A percentile compares a stretch with the other conserved stretches of the same genome.
Conservation (phyloP, 768 basidiomycete species). For the Russula foetens region DNA sequence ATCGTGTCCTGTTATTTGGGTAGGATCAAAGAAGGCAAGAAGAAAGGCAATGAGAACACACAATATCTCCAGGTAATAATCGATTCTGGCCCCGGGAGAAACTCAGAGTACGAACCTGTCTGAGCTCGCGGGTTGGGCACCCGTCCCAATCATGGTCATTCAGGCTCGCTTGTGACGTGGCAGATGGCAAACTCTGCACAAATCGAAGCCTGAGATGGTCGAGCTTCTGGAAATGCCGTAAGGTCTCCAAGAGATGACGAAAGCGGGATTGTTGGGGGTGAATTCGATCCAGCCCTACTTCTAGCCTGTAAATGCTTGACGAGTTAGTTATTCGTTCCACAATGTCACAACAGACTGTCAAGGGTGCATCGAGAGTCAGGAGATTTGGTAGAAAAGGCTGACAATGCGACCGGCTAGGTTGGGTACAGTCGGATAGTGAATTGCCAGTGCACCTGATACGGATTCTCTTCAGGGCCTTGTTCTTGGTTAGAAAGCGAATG, state of each 20-base stretch:
- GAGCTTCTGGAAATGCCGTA: not conserved
- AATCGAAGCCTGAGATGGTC: not conserved
- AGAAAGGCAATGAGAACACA: not conserved
- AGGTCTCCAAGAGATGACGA: not conserved
- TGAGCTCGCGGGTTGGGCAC: not conserved
- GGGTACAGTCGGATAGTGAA: not conserved
- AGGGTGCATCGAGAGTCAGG: not conserved
- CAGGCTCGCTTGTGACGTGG: not conserved
- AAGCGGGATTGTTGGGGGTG: too few species aligned
- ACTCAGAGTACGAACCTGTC: too few species aligned
- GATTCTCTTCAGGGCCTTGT: not conserved
- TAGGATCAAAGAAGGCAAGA: not conserved
- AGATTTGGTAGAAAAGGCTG: not conserved
- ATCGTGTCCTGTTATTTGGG: not conserved
- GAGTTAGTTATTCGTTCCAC: not conserved
- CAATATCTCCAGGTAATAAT: not conserved
- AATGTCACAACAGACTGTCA: not conserved
- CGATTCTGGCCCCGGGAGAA: too few species aligned
- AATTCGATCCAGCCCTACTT: not conserved
- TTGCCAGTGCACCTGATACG: not conserved
- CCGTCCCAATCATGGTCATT: not conserved
- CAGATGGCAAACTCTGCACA: not conserved
- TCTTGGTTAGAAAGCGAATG: not conserved
- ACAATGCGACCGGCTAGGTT: not conserved
- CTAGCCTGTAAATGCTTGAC: not conserved